These are phyloP conservation scores for Lavandula angustifolia DNA, from an alignment of 257 asterid genomes.

Conservation along the genomic window DNA sequence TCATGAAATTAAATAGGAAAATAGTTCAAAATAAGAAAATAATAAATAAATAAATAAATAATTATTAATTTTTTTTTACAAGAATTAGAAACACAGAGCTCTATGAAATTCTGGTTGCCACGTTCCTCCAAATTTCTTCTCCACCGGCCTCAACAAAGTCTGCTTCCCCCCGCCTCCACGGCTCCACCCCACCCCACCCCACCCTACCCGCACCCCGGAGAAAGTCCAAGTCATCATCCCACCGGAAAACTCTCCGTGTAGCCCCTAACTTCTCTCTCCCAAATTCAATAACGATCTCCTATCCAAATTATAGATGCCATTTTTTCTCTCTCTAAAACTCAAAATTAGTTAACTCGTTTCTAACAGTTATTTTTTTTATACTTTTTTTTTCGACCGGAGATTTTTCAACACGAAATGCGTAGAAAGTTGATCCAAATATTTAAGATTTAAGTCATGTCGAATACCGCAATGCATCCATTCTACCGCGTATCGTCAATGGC, in stretches of 20 bases:
- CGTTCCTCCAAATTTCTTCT: conserved; percentile 26
- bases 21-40: too few relatives aligned
- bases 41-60: too few relatives aligned
- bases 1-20: not conserved
- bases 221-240: conserved; percentile 11
- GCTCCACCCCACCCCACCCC: not conserved
- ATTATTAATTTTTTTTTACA: too few relatives aligned
- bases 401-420: not conserved
- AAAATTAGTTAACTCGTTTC: conserved; percentile 13
- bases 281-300: conserved; percentile 35
- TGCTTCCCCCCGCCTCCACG: conserved; percentile 9
- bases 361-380: not conserved
- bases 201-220: not conserved
- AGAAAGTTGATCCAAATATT: conserved; percentile 4
- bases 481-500: conserved; percentile 58
- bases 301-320: conserved; percentile 1
- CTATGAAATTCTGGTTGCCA: conserved; percentile 28
- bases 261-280: conserved; percentile 41
- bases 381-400: not conserved
- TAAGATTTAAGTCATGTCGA: conserved; percentile 24
- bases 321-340: conserved; percentile 13
- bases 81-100: not conserved
- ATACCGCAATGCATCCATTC: conserved; percentile 50
- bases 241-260: conserved; percentile 45
- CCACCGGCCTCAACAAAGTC: conserved; percentile 3